Evolutionary conservation across 2,329 filamentous ascomycete genomes (phyloP), one percentile per base, ranked within the genome.

Genomic region (Fusarium chlamydosporum): DNA sequence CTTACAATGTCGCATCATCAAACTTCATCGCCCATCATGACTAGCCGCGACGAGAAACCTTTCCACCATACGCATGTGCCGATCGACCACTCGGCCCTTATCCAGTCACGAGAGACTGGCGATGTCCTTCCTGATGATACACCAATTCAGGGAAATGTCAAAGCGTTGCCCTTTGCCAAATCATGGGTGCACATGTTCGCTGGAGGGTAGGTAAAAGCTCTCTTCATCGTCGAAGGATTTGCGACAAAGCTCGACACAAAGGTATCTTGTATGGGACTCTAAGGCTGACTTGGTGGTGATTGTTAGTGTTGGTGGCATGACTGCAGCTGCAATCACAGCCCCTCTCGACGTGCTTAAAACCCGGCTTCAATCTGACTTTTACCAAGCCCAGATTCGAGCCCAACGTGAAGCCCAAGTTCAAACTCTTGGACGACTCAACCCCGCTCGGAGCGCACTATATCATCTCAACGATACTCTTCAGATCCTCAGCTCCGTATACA

Each of bases 271-370:
- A 18, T 15, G n/a, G 18, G 47, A 45, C 40, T 8, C 18, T 11
- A n/a, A 50, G 45, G 45, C 68, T 77, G 51, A 72, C 56, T 65
- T 40, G 23, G 29, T 50, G 33, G 34, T 16, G 27, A 57, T 56
- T 37, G 68, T 34, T 71, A 97, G 94, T 41, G 82, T 93, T 53
- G 94, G 94, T 72, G 94, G 94, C 72, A 96, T 97, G 90, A 94
- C 93, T 18, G 91, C 95, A 12, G 92, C 95, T 26, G 90, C 92
- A n/a, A 81, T 97, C n/a, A 97, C 95, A 3, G 94, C 93, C 10
- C 95, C 95, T 23, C 91, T 98, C 62, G 95, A 97, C 76, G 94
- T 97, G 33, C 86, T 98, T 51, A 97, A 97, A 79, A 98, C 95
- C 12, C 89, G 95, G 35, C 85, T 98, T 4, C 95, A 98, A 79